Percentiles rank a stretch among this genome's conserved stretches.
These are phyloP conservation scores for Paramecium sonneborni DNA, from an alignment of 73 alveolate genomes.

Conservation along the genomic window DNA sequence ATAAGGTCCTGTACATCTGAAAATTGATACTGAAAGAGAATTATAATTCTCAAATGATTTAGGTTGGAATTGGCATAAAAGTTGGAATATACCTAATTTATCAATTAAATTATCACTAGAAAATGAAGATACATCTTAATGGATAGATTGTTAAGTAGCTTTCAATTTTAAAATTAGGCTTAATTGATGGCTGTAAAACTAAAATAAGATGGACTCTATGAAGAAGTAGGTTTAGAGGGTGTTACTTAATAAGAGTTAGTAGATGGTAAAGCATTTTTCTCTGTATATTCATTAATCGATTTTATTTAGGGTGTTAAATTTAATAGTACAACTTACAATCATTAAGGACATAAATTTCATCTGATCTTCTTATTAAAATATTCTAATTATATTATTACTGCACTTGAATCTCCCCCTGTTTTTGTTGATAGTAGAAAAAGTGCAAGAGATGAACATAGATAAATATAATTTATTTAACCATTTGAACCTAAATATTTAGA, in stretches of 20 bases:
- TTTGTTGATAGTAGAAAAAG: constrained; percentile 63
- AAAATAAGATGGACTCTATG: neutral
- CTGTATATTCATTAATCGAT: constrained; percentile 37
- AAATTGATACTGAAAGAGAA: constrained; percentile 75
- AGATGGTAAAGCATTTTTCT: constrained; percentile 63
- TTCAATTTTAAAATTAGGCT: neutral
- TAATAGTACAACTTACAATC: constrained; percentile 58
- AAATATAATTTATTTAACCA: constrained; percentile 43
- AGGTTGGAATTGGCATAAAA: constrained; percentile 80
- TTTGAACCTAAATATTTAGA: constrained; percentile 62
- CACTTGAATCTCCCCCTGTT: constrained; percentile 45
- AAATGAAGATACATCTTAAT: neutral
- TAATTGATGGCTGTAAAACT: constrained; percentile 18
- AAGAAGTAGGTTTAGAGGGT: constrained; percentile 65
- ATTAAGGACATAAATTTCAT: constrained; percentile 42
- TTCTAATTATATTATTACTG: constrained; percentile 13
- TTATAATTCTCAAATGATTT: constrained; percentile 63
- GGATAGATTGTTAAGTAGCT: constrained; percentile 61
- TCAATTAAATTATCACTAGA: constrained; percentile 48
- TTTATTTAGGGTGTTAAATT: constrained; percentile 62
- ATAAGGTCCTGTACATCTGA: constrained; percentile 44
- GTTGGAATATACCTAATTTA: constrained; percentile 78
- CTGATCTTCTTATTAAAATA: neutral
- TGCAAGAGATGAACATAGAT: constrained; percentile 65
- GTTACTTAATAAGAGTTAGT: constrained; percentile 15